Evolutionary conservation across 108 stramenopile genomes (phyloP).

Genomic region (Conticribra guillardii): DNA sequence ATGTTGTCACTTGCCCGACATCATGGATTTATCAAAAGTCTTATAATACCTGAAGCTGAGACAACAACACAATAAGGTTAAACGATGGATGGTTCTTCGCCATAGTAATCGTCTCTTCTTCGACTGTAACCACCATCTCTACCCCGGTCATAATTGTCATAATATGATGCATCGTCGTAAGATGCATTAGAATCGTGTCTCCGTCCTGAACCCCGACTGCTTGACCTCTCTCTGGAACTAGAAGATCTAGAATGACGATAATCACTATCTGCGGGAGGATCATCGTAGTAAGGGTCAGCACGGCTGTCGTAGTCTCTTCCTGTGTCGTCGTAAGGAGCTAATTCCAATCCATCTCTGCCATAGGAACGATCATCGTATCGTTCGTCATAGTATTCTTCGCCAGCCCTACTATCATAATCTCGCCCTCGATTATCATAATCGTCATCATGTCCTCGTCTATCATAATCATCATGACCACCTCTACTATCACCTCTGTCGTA

Average conservation of each 20-base stretch:
- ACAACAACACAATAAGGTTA: no score
- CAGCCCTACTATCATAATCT: conserved; percentile 16
- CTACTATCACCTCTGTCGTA: conserved; percentile 1
- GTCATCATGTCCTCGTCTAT: conserved; percentile 11
- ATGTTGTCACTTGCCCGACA: background rate
- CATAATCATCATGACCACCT: conserved; percentile 1
- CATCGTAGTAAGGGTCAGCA: conserved; percentile 14
- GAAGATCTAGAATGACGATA: background rate
- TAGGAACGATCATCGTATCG: conserved; percentile 15
- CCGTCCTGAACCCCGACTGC: no score
- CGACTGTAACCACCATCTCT: background rate
- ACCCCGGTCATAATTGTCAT: background rate
- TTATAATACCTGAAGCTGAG: no score
- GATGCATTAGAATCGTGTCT: background rate
- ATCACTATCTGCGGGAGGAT: background rate
- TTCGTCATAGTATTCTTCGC: conserved; percentile 4
- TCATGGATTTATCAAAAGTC: no score
- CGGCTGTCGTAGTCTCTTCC: conserved; percentile 3
- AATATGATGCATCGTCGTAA: background rate
- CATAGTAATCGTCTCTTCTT: background rate
- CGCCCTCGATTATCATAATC: conserved; percentile 1
- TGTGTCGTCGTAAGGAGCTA: background rate
- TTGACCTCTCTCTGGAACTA: background rate
- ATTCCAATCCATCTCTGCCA: background rate
- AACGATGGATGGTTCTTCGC: background rate